A percentile compares a stretch with the other conserved stretches of the same genome.
These are phyloP conservation scores for Paecilomyces sp. DNA, from an alignment of 2,329 filamentous ascomycete genomes.

Conservation along the genomic window DNA sequence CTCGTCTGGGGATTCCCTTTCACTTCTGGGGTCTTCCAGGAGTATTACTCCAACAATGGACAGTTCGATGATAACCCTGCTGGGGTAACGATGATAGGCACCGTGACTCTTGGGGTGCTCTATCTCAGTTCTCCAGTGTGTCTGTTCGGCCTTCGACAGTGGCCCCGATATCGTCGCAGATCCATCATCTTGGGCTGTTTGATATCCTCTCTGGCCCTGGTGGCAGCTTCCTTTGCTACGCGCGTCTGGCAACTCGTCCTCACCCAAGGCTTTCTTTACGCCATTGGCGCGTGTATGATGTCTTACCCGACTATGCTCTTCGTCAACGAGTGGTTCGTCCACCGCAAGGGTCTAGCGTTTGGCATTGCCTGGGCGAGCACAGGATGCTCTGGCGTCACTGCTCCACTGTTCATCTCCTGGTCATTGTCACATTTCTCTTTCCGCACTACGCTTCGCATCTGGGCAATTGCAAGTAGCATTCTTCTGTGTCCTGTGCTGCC, in stretches of 20 bases:
- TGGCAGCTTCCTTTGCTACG: constrained; percentile 2
- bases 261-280: background rate
- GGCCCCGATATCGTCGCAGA: background rate
- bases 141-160: background rate
- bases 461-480: constrained; percentile 31
- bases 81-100: background rate
- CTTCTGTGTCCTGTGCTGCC: constrained; percentile 31
- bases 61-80: background rate
- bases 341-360: constrained; percentile 42
- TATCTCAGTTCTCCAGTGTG: background rate
- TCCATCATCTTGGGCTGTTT: background rate
- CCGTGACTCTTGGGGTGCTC: background rate
- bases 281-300: constrained; percentile 11
- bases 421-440: constrained; percentile 14
- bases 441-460: constrained; percentile 37
- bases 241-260: background rate
- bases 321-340: constrained; percentile 46
- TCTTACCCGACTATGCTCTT: constrained; percentile 42
- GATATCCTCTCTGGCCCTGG: constrained; percentile 1
- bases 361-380: constrained; percentile 39
- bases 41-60: background rate
- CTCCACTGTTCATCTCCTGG: constrained; percentile 1
- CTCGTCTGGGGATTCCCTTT: constrained; percentile 39
- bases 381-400: constrained; percentile 18
- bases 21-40: background rate